Conservation (phyloP, 176 grass and related monocot species). For the Aegilops bicornis region DNA sequence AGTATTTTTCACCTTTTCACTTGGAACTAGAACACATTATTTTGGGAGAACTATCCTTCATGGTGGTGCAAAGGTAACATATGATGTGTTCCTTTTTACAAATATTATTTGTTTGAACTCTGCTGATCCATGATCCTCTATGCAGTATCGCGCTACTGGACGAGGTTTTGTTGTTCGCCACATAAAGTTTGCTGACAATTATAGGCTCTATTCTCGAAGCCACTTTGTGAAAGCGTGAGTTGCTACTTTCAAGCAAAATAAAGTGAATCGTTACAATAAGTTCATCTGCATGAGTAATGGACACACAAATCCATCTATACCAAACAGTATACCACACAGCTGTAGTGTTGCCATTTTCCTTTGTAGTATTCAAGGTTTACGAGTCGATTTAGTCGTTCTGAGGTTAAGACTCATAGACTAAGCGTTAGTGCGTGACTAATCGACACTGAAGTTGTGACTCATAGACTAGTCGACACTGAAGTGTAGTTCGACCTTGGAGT, state of each 20-base stretch:
- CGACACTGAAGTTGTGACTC: no score
- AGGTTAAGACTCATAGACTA: no score
- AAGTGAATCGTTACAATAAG: constrained; percentile 2
- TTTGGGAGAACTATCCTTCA: constrained; percentile 99
- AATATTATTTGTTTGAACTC: constrained; percentile 24
- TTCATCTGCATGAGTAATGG: neutral
- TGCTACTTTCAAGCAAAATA: constrained; percentile 30
- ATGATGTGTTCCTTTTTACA: neutral
- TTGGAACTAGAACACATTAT: constrained; percentile 97
- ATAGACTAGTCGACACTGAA: no score
- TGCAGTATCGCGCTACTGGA: constrained; percentile 91
- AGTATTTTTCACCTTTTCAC: constrained; percentile 96
- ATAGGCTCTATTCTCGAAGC: constrained; percentile 90
- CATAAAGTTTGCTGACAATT: constrained; percentile 96
- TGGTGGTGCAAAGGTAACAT: constrained; percentile 86
- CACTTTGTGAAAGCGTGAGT: constrained; percentile 99
- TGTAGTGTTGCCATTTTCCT: constrained; percentile 6
- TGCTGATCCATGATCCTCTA: constrained; percentile 22
- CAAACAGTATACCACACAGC: neutral
- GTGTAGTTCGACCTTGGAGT: no score
- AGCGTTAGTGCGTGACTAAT: no score
- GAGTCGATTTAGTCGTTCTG: no score
- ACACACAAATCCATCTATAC: neutral
- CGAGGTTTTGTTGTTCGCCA: constrained; percentile 97
- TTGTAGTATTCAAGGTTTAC: neutral